Conservation (phyloP, 1,139 yeast genomes). For the Magnusiomyces paraingens region DNA sequence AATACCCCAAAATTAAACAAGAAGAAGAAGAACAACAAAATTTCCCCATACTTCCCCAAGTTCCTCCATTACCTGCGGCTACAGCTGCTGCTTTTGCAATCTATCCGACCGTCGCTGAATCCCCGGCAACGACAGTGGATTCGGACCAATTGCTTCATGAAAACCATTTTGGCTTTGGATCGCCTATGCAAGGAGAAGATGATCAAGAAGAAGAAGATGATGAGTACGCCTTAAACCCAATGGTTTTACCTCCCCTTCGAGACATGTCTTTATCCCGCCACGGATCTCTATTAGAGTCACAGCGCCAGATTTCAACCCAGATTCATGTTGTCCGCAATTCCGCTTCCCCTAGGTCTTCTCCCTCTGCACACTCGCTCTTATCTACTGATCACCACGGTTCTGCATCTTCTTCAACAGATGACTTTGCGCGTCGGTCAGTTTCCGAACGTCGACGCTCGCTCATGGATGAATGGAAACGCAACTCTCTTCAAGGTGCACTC, state of each 20-base stretch:
- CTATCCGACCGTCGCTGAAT: too few species aligned
- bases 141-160: too few species aligned
- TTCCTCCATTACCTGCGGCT: too few species aligned
- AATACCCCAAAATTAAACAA: too few species aligned
- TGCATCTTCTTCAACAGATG: neutral
- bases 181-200: constrained; percentile 14
- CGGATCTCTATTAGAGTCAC: neutral
- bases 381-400: neutral
- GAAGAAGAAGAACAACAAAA: too few species aligned
- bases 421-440: neutral
- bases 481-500: neutral
- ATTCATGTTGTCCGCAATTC: neutral
- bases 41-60: too few species aligned
- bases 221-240: neutral
- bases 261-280: neutral
- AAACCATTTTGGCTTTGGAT: too few species aligned
- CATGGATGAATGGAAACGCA: neutral
- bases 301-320: neutral
- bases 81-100: too few species aligned
- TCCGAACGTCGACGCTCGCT: neutral
- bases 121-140: too few species aligned
- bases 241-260: neutral
- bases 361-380: neutral
- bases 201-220: constrained; percentile 25
- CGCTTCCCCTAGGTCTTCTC: neutral